These are phyloP conservation scores for Lasiosphaeria ovina DNA, from an alignment of 495 filamentous ascomycete species.

Conservation along the genomic window DNA sequence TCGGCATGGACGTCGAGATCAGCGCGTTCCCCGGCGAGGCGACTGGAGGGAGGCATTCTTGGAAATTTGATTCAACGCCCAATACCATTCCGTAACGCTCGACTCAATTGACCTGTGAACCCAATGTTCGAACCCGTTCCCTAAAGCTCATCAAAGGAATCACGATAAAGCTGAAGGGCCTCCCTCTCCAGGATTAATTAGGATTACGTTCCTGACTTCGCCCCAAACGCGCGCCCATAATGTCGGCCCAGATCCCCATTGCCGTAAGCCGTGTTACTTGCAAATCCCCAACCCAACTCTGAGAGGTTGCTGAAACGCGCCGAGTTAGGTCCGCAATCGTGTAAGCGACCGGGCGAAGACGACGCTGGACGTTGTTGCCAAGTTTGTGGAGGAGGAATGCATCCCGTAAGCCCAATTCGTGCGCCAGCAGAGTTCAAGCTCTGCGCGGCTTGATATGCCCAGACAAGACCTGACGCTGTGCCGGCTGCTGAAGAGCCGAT, in stretches of 20 bases:
- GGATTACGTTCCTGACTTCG: too few species aligned
- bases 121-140: too few species aligned
- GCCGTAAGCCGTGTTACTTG: slow-evolving; percentile 50
- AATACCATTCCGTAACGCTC: too few species aligned
- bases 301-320: slow-evolving; percentile 27
- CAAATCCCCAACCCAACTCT: neutral
- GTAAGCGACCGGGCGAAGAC: slow-evolving; percentile 82
- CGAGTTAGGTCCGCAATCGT: slow-evolving; percentile 46
- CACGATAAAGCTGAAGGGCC: too few species aligned
- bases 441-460: too few species aligned
- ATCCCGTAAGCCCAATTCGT: slow-evolving; percentile 56
- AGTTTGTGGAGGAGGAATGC: slow-evolving; percentile 96
- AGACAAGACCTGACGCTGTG: too few species aligned
- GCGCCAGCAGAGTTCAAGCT: neutral
- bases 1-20: neutral
- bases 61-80: too few species aligned
- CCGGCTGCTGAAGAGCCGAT: slow-evolving; percentile 54
- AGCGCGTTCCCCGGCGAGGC: neutral
- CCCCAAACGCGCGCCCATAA: slow-evolving; percentile 26
- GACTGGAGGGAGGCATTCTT: too few species aligned
- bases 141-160: too few species aligned
- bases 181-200: too few species aligned
- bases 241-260: slow-evolving; percentile 66
- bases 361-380: slow-evolving; percentile 69
- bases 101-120: too few species aligned